Base-by-base conservation (phyloP, 1,284 basidiomycete genomes). In the Tilletia setariae region DNA sequence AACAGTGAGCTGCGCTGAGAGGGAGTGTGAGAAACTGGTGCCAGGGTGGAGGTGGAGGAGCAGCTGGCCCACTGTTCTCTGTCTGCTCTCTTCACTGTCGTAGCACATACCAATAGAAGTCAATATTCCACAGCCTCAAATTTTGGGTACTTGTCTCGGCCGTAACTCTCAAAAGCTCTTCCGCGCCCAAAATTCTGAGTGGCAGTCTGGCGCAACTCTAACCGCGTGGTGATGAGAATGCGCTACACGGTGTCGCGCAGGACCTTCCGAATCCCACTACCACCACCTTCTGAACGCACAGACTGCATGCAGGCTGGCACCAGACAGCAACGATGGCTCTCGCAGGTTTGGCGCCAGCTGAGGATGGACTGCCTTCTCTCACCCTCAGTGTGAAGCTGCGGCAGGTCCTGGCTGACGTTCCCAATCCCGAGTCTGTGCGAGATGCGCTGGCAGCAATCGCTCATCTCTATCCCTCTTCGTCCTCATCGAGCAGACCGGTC, bases 401-500 rank as follows among this genome's bases (percentile, higher is more conserved):
- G 19, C 28, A 15, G 19, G 56, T 61, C 4, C 56, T 61, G 15
- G 28, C 35, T 30, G 56, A 61, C 28, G 28, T 30, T 3, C 56
- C 56, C 15, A 32, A 61, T 40, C 56, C 56, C 28, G 56, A 61
- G 15, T 25, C 56, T 19, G 28, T 61, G 56, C 56, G 28, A 30
- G 56, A 61, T 13, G 56, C 56, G 16, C 56, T 61, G 28, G 56
- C 56, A 1, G 56, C 56, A 30, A 25, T 61, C 16, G 56, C 56
- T 19, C 28, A 61, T 40, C 56, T 61, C 28, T 61, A 61, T 21
- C 56, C 56, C 1, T 25, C 56, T 6, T 49, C 51, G 7, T 23
- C 19, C 1, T 35, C 56, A 30, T 19, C 28, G 30, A 8, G 16
- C 19, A 7, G 16, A 7, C 53, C 25, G 21, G 70, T 77, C 32